A percentile compares a stretch with the other conserved stretches of the same genome.
These are phyloP conservation scores for Aspergillus unguis DNA, from an alignment of 2,329 filamentous ascomycete genomes.

Conservation along the genomic window DNA sequence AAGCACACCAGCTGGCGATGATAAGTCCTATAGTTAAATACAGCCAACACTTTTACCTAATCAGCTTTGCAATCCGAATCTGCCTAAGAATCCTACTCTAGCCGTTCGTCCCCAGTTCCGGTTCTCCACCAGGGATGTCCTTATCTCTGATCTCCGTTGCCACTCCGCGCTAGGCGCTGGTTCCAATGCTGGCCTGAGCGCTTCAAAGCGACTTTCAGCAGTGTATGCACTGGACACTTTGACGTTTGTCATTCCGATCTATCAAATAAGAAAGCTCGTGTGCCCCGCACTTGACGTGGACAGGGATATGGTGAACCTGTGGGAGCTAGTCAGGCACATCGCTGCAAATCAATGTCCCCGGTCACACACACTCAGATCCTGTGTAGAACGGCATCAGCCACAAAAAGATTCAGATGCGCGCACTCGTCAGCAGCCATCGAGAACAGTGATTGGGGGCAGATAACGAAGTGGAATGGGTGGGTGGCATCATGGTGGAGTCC, in stretches of 20 bases:
- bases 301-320: constrained; percentile 14
- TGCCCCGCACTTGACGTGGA: constrained; percentile 9
- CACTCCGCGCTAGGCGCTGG: constrained; percentile 29
- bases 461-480: constrained; percentile 5
- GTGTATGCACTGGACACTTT: constrained; percentile 9
- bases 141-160: constrained; percentile 25
- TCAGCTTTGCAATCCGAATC: constrained; percentile 9
- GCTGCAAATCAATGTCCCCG: constrained; percentile 11
- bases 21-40: constrained; percentile 5
- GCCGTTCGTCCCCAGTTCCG: constrained; percentile 18
- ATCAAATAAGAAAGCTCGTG: constrained; percentile 8
- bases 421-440: background rate
- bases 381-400: constrained; percentile 12
- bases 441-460: constrained; percentile 5
- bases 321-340: constrained; percentile 15
- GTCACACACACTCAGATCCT: constrained; percentile 8
- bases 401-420: constrained; percentile 8
- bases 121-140: constrained; percentile 35
- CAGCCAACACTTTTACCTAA: constrained; percentile 19
- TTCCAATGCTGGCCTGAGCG: constrained; percentile 14
- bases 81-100: constrained; percentile 16
- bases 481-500: constrained; percentile 7
- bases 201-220: background rate
- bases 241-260: constrained; percentile 2
- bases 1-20: background rate